Base-by-base conservation (phyloP, 768 basidiomycete species). In the Lactarius indigo region DNA sequence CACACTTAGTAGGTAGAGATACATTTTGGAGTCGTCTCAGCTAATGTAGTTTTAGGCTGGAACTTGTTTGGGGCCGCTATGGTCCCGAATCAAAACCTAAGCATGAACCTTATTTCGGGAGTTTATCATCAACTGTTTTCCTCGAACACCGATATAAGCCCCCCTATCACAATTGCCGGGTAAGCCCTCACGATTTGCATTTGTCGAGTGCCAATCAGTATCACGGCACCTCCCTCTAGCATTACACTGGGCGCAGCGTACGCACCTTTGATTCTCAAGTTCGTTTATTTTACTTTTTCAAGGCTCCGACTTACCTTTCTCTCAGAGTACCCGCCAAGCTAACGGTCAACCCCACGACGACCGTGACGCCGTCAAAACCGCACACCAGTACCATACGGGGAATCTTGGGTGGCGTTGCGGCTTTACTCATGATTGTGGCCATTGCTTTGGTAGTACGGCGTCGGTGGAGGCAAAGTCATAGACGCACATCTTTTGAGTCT, bases 251-350 rank as follows among this genome's bases (percentile, higher is more conserved):
- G 72, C 33, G 72, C 66, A 6, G 59, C 72, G 60, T 73, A 66
- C 58, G 72, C 72, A 8, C 71, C 66, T 15, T 58, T 73, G 5
- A 69, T 71, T 28, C 52, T 70, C 15, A 68, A 50, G 72, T 73
- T 37, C 59, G 72, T 66, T 6, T 37, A 37, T 26, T 6, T 31
- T 1, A n/a, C 26, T 1, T 37, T 20, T 23, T 52, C 28, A 2
- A n/a, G 17, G 5, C 6, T 5, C 52, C 57, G 20, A 63, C 10
- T 18, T 37, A 5, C 12, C 52, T 33, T 9, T 20, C 5, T 7
- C 18, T 41, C 61, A 66, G 65, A 28, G 52, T 17, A 5, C 33
- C 63, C 39, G 31, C 13, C 12, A 10, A 35, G 37, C 57, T 68
- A 56, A 42, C 12, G 5, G 12, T 37, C 20, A 59, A 59, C 35